Evolutionary conservation across 805 yeast species (phyloP), one percentile per base, ranked within the genome.

Genomic region (Teunomyces kruisii): DNA sequence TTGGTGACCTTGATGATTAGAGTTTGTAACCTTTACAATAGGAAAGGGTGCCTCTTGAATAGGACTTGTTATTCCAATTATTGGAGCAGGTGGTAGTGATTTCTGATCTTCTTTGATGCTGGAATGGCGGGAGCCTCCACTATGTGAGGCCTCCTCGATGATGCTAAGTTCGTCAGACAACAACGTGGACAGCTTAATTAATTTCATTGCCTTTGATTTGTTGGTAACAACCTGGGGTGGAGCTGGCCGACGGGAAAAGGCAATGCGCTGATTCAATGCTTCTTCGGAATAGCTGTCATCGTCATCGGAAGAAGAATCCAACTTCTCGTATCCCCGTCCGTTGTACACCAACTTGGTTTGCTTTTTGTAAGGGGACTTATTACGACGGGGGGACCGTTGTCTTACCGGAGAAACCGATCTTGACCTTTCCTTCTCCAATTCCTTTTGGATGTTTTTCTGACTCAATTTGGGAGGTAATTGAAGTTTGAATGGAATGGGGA

Each of bases 401-500:
- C 50, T 45, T n/a, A 29, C 44, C 12, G 58, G 57, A 29, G 52
- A 45, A 9, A 31, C 40, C 5, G 54, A 48, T 22, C 56, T 42
- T 8, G 51, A 43, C 8, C 40, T 28, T 3, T 19, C 28, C 27
- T 41, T 40, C 13, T 36, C 46, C 9, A 30, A 5, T n/a, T 51
- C 50, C 29, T 36, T 32, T 6, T 37, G 35, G 1, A 43, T 39
- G 45, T 64, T 64, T 13, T 54, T 56, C 6, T 62, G 61, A 38
- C 70, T 62, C 33, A 72, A 54, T 42, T 65, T 68, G 3, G 77
- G 77, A 1, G 77, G 77, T 38, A 72, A 50, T 28, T 61, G 59
- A 32, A 72, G 52, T 5, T 71, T 64, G 50, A 72, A 71, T 3
- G 77, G 77, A 32, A 72, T 68, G 1, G 77, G 76, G 32, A 71